Evolutionary conservation across 163 green algal genomes (phyloP), one percentile per base, ranked within the genome.

Genomic region (Chlorella variabilis): DNA sequence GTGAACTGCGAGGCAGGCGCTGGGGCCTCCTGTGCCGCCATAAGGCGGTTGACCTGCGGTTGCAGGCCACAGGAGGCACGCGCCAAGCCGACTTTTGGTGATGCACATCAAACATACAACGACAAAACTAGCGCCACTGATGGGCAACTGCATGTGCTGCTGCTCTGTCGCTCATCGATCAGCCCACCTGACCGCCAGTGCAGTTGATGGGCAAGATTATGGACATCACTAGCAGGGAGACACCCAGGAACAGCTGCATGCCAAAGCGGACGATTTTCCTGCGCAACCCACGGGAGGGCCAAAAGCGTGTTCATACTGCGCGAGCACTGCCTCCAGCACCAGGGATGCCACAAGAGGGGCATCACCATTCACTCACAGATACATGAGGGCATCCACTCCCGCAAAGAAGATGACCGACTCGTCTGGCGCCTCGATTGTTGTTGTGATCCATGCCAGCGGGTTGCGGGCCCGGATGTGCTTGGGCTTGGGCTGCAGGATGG

Each of bases 131-230:
- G n/a, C n/a, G n/a, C n/a, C n/a, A n/a, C n/a, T n/a, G n/a, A n/a
- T n/a, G n/a, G n/a, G n/a, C n/a, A 23, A 33, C 2, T 27, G 27
- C 2, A 36, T 15, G 63, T 54, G 63, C 34, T 13, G 25, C 36
- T 23, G 4, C 58, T 15, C 17, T 38, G 25, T 31, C 9, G 25
- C 58, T 34, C 58, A 9, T 66, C 58, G 9, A 15, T 66, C 39
- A 18, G 36, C 41, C 54, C 33, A 74, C 61, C 84, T 91, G 74
- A 34, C 75, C 84, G 41, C 84, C 86, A 3, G 88, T 91, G 51
- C 90, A 56, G 84, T 97, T 97, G 77, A 93, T 88, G 29, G 94
- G 94, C 51, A 97, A 83, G 13, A 97, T 83, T 0, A 94, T 84
- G 54, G 66, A 4, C 31, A 71, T 18, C 38, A 91, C 84, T 45